Evolutionary conservation across 164 flowering plant species (phyloP).

Genomic region (Piper longum): DNA sequence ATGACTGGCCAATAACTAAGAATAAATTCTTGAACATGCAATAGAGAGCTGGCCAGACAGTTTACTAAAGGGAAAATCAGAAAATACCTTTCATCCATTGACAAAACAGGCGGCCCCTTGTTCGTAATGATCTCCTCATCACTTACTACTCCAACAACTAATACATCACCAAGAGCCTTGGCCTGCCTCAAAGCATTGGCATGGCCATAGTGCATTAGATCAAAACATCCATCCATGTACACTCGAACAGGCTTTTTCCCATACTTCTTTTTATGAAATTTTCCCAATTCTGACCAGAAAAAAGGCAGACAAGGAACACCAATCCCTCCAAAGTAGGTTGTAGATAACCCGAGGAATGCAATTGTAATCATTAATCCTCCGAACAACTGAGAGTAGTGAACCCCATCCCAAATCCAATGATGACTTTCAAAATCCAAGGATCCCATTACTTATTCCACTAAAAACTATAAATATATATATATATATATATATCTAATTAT

Average conservation of each 20-base stretch:
- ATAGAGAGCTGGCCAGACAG: not conserved
- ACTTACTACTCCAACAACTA: conserved; percentile 82
- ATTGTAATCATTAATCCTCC: conserved; percentile 79
- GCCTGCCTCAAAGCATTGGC: conserved; percentile 90
- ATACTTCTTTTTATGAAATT: conserved; percentile 44
- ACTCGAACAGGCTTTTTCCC: conserved; percentile 58
- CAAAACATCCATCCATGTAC: conserved; percentile 92
- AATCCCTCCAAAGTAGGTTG: conserved; percentile 56
- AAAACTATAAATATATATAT: too few relatives aligned
- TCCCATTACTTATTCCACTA: conserved; percentile 5
- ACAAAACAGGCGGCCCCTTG: conserved; percentile 79
- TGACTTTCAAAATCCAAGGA: conserved; percentile 49
- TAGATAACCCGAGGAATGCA: conserved; percentile 70
- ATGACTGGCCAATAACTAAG: not conserved
- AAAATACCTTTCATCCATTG: conserved; percentile 76
- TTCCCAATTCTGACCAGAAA: conserved; percentile 35
- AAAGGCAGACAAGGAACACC: conserved; percentile 41
- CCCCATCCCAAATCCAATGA: conserved; percentile 73
- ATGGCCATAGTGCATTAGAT: conserved; percentile 93
- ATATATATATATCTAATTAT: too few relatives aligned
- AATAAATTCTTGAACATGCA: too few relatives aligned
- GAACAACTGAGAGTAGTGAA: conserved; percentile 48
- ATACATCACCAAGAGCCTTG: conserved; percentile 67
- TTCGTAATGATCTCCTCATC: conserved; percentile 76
- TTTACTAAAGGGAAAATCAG: not conserved